Evolutionary conservation across 257 asterid genomes (phyloP).

Genomic region (Voacanga thouarsii): DNA sequence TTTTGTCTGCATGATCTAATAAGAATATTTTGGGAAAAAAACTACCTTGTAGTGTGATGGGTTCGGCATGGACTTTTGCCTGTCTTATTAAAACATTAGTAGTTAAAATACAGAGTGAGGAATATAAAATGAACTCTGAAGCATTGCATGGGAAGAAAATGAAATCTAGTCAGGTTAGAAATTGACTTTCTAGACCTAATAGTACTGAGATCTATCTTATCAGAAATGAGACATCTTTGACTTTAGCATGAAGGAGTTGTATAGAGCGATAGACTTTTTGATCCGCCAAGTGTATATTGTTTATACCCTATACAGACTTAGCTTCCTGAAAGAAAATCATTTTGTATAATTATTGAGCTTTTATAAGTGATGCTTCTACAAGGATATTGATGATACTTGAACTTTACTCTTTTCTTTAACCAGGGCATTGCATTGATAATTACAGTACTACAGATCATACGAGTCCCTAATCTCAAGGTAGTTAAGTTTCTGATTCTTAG

Average conservation of each 20-base stretch:
- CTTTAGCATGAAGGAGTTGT: neutral
- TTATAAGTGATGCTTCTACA: neutral
- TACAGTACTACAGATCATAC: conserved; percentile 88
- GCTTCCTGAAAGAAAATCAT: neutral
- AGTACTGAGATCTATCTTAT: neutral
- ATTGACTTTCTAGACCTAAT: neutral
- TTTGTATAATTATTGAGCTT: neutral
- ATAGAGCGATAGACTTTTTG: neutral
- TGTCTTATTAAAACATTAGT: neutral
- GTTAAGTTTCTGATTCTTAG: conserved; percentile 1
- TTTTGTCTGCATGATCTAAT: neutral
- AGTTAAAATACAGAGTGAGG: neutral
- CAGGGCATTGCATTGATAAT: conserved; percentile 95
- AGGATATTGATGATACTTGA: conserved; percentile 8
- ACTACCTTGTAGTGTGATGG: neutral
- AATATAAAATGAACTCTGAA: neutral
- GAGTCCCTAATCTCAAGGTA: conserved; percentile 96
- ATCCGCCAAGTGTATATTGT: neutral
- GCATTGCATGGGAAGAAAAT: neutral
- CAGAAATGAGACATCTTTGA: neutral
- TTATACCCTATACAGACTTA: neutral
- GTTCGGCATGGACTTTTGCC: neutral
- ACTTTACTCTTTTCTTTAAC: conserved; percentile 10
- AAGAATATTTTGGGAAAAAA: neutral
- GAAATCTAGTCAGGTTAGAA: neutral